Evolutionary conservation across 2,329 filamentous ascomycete genomes (phyloP), one percentile per base, ranked within the genome.

Genomic region (Rutstroemia sp.): DNA sequence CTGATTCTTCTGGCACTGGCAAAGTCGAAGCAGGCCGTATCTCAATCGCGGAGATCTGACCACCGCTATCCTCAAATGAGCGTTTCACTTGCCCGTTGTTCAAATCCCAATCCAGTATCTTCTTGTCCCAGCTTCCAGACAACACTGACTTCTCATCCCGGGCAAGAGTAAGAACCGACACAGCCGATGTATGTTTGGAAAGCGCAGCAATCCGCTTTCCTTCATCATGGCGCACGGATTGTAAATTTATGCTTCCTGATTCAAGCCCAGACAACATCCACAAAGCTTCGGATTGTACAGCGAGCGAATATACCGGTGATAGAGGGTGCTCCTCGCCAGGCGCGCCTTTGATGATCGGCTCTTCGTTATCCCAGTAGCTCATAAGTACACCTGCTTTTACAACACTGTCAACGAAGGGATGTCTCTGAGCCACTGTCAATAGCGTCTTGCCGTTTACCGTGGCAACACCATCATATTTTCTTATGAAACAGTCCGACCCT

Each of bases 351-450:
- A 59, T 30, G 14, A 61, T 62, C 2, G 83, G 82, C 69, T 99
- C 92, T 70, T 96, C 92, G 66, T 97, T 99, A 71, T 96, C 94
- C 94, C 94, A 99, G 71, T 99, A 99, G 52, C 89, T 95, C 80
- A 96, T 86, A 50, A 97, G 75, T 5, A 96, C 89, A 1, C 92
- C 94, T 2, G 92, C 92, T 72, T 99, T 99, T 56, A 90, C 90
- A 45, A 99, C 94, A 65, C 90, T 96, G 70, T 99, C 94, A 42
- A 99, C 94, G 66, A 97, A 99, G 0, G 94, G 94, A 69, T 99
- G 94, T 49, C 89, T 81, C 74, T 99, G 94, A 34, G 94, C 94
- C 5, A 99, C 94, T 0, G 94, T 99, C 65, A 99, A 76, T 59
- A 92, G 85, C 37, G 94, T 82, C 73, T 96, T 96, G 62, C 91